Base-by-base conservation (phyloP, 176 grass and related monocot species). In the Rhipidocladum racemiflorum region DNA sequence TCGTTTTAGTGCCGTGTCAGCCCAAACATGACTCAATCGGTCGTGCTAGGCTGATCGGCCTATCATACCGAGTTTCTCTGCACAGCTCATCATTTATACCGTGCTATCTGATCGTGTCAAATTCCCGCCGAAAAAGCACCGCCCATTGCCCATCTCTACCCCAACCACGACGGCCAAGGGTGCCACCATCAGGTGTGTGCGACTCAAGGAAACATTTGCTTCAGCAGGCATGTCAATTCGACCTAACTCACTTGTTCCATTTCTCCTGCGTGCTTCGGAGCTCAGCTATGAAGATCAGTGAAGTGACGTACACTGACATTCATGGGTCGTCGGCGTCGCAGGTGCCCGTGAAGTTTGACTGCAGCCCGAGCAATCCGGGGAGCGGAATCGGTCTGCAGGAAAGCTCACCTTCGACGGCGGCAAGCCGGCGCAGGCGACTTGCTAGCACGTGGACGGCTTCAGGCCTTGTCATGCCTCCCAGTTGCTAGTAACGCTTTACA, bases 301-400 rank as follows among this genome's bases (percentile, higher is more conserved):
- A 88, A 1, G 87, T 95, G 43, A 88, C 46, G 68, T 95, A 95
- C 48, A 49, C 21, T 0, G 85, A 81, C 44, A 81, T 92, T 70
- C 88, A 62, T 8, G 90, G 93, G 3, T 86, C 90, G 36, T 92
- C 93, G 9, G 88, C 88, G 7, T 84, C 87, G 29, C 64, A 49
- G 50, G 85, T 92, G 38, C 87, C 85, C 3, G 82, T 92, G 34
- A 86, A 75, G 57, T 91, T 95, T 29, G 85, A 92, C 55, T 95
- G 93, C 65, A 92, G 93, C 82, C 32, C 82, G 11, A 90, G 65
- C 85, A 92, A 92, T 43, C 93, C 90, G 4, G 92, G 93, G 83
- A 90, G 85, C 38, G 85, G 77, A 13, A 90, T 92, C 61, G 56
- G 59, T n/a, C 36, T 92, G 85, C 60, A 75, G 35, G 83, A 88